Evolutionary conservation across 192 early-diverging fungal species (phyloP), one percentile per base, ranked within the genome.

Genomic region (Fimicolochytrium jonesii): DNA sequence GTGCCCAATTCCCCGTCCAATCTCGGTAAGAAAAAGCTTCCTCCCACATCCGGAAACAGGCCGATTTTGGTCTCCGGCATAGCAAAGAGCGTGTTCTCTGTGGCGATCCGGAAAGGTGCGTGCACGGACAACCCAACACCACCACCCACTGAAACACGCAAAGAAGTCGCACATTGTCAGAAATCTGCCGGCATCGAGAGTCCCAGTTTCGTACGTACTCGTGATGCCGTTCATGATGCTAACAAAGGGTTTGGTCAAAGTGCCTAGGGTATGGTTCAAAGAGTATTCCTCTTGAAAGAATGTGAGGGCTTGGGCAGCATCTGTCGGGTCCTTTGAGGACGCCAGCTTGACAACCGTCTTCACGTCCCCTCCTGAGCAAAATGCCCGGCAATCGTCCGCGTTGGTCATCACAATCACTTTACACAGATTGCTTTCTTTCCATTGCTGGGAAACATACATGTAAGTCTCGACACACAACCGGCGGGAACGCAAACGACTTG

Each of bases 21-120:
- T 13, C 94, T 79, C 26, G 97, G 84, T 49, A 99, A 71, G 72
- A 97, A 99, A 79, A 96, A 97, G 13, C 87, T 85, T 5, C 90
- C 93, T 23, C 95, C 95, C 0, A 97, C 95, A 66, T 97, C 97
- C 11, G 97, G 97, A 67, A 97, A 94, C 35, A 97, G 81, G 13
- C 97, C 97, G 59, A 99, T 99, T 53, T 80, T 82, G 3, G 93
- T 92, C 70, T 99, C 97, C 5, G 97, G 95, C 94, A 99, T 99
- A 35, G 95, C 88, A 73, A 97, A 95, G 55, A 95, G 60, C 1
- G 97, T 92, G 18, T 89, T 85, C 75, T 99, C 95, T 31, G 92
- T 97, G 4, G 93, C 97, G 46, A 99, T 88, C 28, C 97, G 80
- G 82, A 99, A 97, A 22, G 94, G 87, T 5, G 88, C 92, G 70